A percentile compares a stretch with the other conserved stretches of the same genome.
These are phyloP conservation scores for Drosera spatulata DNA, from an alignment of 179 eudicot genomes.

Conservation along the genomic window DNA sequence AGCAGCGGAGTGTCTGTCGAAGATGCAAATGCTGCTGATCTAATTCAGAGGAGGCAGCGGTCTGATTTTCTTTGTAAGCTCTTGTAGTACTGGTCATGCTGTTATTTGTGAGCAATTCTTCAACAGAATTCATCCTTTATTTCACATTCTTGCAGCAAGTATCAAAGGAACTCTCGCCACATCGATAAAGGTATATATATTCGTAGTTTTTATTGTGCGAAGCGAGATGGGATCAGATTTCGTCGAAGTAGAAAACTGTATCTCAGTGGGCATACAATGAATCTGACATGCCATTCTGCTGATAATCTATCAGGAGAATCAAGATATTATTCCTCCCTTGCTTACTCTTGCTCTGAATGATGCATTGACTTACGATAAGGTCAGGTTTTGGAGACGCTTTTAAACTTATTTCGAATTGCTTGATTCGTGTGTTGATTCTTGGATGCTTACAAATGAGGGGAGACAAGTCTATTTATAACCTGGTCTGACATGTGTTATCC, in stretches of 20 bases:
- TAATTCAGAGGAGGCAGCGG: constrained; percentile 79
- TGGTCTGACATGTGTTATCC: constrained; percentile 1
- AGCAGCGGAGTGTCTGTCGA: constrained; percentile 44
- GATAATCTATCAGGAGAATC: constrained; percentile 43
- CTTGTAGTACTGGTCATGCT: background rate
- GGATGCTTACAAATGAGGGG: no score
- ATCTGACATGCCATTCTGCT: background rate
- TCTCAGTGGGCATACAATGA: no score
- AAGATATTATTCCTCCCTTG: constrained; percentile 55
- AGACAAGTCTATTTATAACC: no score
- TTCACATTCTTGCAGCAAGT: constrained; percentile 32
- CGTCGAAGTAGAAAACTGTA: no score
- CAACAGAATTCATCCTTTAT: constrained; percentile 1
- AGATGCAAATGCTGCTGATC: constrained; percentile 79
- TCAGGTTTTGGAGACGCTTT: constrained; percentile 15
- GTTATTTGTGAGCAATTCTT: background rate
- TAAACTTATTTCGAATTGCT: no score
- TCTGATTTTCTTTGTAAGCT: constrained; percentile 73
- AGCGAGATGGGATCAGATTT: no score
- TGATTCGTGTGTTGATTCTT: no score
- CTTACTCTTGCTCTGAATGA: constrained; percentile 80
- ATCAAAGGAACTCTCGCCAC: constrained; percentile 49
- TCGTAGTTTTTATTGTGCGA: background rate
- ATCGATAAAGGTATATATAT: constrained; percentile 50
- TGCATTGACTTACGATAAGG: constrained; percentile 85